Evolutionary conservation across 2,329 filamentous ascomycete genomes (phyloP).

Genomic region (Fusarium ambrosium): DNA sequence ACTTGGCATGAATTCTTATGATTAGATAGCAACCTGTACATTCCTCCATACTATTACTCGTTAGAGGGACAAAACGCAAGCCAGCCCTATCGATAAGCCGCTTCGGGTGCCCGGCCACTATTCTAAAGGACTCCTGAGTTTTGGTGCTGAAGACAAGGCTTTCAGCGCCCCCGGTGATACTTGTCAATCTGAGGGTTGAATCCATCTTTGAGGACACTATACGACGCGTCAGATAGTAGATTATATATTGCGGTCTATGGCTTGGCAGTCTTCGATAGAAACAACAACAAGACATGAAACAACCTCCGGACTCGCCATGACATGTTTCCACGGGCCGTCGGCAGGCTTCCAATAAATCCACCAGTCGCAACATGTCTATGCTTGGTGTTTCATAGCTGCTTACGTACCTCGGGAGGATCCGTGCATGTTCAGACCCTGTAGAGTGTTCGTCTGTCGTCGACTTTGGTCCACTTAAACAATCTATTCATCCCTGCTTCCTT

Average conservation of each 20-base stretch:
- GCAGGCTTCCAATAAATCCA: conserved; percentile 12
- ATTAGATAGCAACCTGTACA: too few relatives aligned
- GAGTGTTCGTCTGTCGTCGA: background rate
- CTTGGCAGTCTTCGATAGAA: background rate
- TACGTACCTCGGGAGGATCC: conserved; percentile 10
- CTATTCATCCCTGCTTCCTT: background rate
- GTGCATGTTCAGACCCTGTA: background rate
- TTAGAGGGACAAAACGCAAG: too few relatives aligned
- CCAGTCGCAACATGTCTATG: conserved; percentile 9
- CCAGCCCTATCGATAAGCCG: background rate
- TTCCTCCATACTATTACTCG: too few relatives aligned
- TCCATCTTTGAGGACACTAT: background rate
- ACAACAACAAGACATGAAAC: conserved; percentile 9
- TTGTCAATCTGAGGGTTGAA: background rate
- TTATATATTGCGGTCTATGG: background rate
- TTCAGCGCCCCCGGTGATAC: too few relatives aligned
- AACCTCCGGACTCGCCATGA: background rate
- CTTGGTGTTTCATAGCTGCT: conserved; percentile 11
- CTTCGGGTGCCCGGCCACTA: background rate
- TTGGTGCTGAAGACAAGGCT: too few relatives aligned
- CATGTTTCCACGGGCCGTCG: conserved; percentile 1
- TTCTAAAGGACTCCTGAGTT: background rate
- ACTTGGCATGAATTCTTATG: too few relatives aligned
- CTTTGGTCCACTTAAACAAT: background rate
- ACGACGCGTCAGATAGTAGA: background rate